Evolutionary conservation across 345 rosid species (phyloP).

Genomic region (Xanthoceras sorbifolium): DNA sequence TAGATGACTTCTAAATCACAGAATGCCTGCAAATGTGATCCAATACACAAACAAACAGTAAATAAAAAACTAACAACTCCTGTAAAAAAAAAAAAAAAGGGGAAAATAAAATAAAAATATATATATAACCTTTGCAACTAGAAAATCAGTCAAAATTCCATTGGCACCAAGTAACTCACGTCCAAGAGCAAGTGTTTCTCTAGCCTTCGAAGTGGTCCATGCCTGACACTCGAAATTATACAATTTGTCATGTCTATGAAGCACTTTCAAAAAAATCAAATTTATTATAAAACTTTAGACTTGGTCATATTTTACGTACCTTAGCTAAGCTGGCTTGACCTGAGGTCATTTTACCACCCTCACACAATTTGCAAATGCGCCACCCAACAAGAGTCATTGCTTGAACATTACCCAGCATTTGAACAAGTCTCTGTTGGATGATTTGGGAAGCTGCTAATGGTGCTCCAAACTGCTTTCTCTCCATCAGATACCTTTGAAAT

Average conservation of each 20-base stretch:
- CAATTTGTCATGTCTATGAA: not conserved
- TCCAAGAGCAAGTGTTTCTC: conserved; percentile 82
- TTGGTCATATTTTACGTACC: conserved; percentile 41
- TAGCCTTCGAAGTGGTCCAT: conserved; percentile 74
- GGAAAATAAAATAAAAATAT: not conserved
- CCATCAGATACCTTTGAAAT: conserved; percentile 66
- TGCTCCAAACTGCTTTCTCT: conserved; percentile 97
- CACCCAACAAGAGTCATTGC: conserved; percentile 93
- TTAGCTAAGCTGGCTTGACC: conserved; percentile 98
- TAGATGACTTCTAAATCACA: conserved; percentile 95
- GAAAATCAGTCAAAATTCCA: conserved; percentile 81
- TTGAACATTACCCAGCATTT: conserved; percentile 85
- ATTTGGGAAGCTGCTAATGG: conserved; percentile 89
- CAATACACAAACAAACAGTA: not conserved
- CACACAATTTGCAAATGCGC: conserved; percentile 93
- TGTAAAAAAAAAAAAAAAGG: not conserved
- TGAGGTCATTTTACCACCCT: conserved; percentile 77
- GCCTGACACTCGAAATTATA: conserved; percentile 51
- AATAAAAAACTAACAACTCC: not conserved
- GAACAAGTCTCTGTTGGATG: conserved; percentile 87
- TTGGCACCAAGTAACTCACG: conserved; percentile 95
- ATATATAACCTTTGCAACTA: conserved; percentile 91
- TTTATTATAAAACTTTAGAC: not conserved
- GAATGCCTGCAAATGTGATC: conserved; percentile 68
- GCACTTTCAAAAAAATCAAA: not conserved